A percentile compares a stretch with the other conserved stretches of the same genome.
phyloP scores from a whole-genome alignment of 1,139 yeast genomes.

The Lodderomyces beijingensis region DNA sequence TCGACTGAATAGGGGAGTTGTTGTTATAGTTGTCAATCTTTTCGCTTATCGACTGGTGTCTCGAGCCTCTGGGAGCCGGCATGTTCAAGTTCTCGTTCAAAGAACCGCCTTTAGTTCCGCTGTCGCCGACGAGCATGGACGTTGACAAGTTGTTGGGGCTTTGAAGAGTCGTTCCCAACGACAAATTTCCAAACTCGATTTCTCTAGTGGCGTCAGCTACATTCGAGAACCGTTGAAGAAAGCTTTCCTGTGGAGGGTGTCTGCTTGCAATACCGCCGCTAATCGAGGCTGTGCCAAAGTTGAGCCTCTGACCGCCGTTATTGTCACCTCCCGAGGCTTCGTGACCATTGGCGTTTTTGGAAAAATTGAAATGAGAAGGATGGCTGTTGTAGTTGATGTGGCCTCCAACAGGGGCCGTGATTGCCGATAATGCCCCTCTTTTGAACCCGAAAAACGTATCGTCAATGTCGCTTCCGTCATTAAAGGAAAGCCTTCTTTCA shows the following conservation, averaged over 20 bases:
- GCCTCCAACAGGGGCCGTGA: slow-evolving; percentile 33
- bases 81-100: slow-evolving; percentile 49
- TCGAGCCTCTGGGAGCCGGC: slow-evolving; percentile 33
- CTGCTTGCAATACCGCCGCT: slow-evolving; percentile 53
- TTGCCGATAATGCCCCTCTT: slow-evolving; percentile 46
- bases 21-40: slow-evolving; percentile 57
- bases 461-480: slow-evolving; percentile 45
- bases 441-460: slow-evolving; percentile 43
- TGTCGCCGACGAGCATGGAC: slow-evolving; percentile 13
- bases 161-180: slow-evolving; percentile 18
- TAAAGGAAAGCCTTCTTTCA: slow-evolving; percentile 32
- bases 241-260: slow-evolving; percentile 47
- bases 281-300: slow-evolving; percentile 59
- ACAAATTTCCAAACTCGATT: slow-evolving; percentile 44
- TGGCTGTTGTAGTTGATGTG: not conserved
- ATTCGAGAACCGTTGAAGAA: slow-evolving; percentile 64
- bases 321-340: slow-evolving; percentile 2
- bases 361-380: slow-evolving; percentile 4
- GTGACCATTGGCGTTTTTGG: slow-evolving; percentile 5
- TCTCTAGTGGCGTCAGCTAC: slow-evolving; percentile 80
- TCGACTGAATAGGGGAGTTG: slow-evolving; percentile 47
- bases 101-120: slow-evolving; percentile 25
- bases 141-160: slow-evolving; percentile 4
- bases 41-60: slow-evolving; percentile 61
- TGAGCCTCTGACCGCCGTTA: slow-evolving; percentile 18